phyloP scores from a whole-genome alignment of 441 rosid genomes.

The Heliophila coronopifolia region DNA sequence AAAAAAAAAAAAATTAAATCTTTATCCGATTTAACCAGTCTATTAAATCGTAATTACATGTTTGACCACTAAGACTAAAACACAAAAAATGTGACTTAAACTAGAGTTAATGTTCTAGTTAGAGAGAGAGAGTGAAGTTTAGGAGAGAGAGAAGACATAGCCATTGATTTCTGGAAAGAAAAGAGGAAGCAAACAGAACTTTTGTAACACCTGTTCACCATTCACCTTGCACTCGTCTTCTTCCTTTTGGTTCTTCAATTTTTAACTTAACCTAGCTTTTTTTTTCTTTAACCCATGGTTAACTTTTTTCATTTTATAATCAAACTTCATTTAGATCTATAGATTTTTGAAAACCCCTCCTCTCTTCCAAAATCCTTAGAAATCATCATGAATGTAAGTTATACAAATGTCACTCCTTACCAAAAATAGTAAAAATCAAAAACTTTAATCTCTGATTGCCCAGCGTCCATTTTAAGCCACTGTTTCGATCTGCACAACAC shows the following conservation, averaged over 20 bases:
- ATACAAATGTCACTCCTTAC: slow-evolving; percentile 72
- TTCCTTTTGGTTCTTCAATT: slow-evolving; percentile 36
- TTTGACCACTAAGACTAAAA: too few relatives aligned
- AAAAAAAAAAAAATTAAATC: too few relatives aligned
- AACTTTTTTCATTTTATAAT: too few relatives aligned
- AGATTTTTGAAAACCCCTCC: not conserved
- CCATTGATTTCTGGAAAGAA: slow-evolving; percentile 63
- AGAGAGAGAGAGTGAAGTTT: slow-evolving; percentile 24
- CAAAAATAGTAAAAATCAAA: slow-evolving; percentile 47
- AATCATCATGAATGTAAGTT: slow-evolving; percentile 35
- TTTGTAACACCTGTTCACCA: slow-evolving; percentile 65
- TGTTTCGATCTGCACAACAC: slow-evolving; percentile 49
- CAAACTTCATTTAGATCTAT: too few relatives aligned
- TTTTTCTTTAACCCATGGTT: slow-evolving; percentile 31
- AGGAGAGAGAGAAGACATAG: too few relatives aligned
- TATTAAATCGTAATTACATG: too few relatives aligned
- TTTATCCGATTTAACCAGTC: too few relatives aligned
- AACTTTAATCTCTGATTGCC: slow-evolving; percentile 55
- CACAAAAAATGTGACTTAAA: too few relatives aligned
- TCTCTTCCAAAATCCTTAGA: slow-evolving; percentile 25
- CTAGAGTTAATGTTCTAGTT: slow-evolving; percentile 9
- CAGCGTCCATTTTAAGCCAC: slow-evolving; percentile 56
- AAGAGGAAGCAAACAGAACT: slow-evolving; percentile 47
- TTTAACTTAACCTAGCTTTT: slow-evolving; percentile 15
- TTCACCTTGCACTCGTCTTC: slow-evolving; percentile 55